Conservation (phyloP, 2,329 filamentous ascomycete species). For the Colletotrichum sp. region DNA sequence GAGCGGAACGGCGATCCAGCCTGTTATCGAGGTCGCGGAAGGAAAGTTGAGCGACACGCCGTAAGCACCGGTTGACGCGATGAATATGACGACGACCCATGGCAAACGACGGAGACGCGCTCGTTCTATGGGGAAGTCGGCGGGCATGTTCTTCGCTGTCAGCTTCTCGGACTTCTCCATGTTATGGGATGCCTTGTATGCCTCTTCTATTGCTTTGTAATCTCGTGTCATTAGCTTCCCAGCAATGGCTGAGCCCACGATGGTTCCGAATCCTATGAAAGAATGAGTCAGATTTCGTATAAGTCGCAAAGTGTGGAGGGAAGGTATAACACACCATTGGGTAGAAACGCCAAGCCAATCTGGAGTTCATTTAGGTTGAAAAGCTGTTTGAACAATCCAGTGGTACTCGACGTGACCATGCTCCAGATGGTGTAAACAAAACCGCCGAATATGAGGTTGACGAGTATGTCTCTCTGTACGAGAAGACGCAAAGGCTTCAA, state of each 20-base stretch:
- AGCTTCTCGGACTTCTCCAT: slow-evolving; percentile 26
- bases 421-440: slow-evolving; percentile 44
- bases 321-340: slow-evolving; percentile 23
- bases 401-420: slow-evolving; percentile 50
- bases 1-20: slow-evolving; percentile 30
- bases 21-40: slow-evolving; percentile 10
- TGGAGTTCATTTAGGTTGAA: slow-evolving; percentile 26
- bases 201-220: slow-evolving; percentile 20
- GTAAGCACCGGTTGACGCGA: slow-evolving; percentile 39
- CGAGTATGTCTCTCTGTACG: slow-evolving; percentile 44
- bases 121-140: slow-evolving; percentile 47
- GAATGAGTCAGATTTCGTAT: not conserved
- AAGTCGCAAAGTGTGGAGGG: not conserved
- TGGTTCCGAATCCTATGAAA: slow-evolving; percentile 36
- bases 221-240: slow-evolving; percentile 46
- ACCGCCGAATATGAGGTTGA: slow-evolving; percentile 45
- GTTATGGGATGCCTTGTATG: slow-evolving; percentile 20
- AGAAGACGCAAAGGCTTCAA: slow-evolving; percentile 41
- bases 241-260: slow-evolving; percentile 42
- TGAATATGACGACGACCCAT: slow-evolving; percentile 33
- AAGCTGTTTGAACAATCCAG: slow-evolving; percentile 33
- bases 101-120: slow-evolving; percentile 42
- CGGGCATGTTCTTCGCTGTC: slow-evolving; percentile 27
- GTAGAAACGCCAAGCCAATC: slow-evolving; percentile 28
- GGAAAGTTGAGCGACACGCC: slow-evolving; percentile 32